A percentile compares a stretch with the other conserved stretches of the same genome.
These are phyloP conservation scores for Boletus semigastroideus DNA, from an alignment of 1,284 basidiomycete genomes.

Conservation along the genomic window DNA sequence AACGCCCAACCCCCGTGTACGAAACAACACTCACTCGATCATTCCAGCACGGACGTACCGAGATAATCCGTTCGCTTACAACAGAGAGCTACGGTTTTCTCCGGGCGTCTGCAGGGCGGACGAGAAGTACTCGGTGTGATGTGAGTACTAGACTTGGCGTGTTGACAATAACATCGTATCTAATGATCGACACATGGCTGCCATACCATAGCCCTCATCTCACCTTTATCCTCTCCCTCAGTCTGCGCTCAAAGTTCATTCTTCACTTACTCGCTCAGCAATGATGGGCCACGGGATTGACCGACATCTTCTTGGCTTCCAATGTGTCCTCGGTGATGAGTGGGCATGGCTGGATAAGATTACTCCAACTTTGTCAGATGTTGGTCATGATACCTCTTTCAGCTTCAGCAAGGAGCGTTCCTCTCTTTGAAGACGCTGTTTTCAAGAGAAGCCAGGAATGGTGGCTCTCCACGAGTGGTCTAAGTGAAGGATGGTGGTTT, in stretches of 20 bases:
- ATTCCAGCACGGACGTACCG: slow-evolving; percentile 90
- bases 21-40: slow-evolving; percentile 93
- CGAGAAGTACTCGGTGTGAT: slow-evolving; percentile 1
- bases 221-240: slow-evolving; percentile 41
- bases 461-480: slow-evolving; percentile 90
- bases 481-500: slow-evolving; percentile 87
- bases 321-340: slow-evolving; percentile 55
- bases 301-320: slow-evolving; percentile 88
- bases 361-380: not conserved
- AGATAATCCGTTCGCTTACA: slow-evolving; percentile 84
- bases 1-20: slow-evolving; percentile 86
- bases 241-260: slow-evolving; percentile 75
- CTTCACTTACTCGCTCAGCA: slow-evolving; percentile 74
- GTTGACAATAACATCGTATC: not conserved
- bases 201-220: slow-evolving; percentile 13
- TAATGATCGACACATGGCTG: not conserved
- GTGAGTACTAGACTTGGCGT: slow-evolving; percentile 13
- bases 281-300: slow-evolving; percentile 88
- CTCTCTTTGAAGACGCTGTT: slow-evolving; percentile 77
- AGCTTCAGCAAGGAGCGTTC: slow-evolving; percentile 31
- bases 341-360: slow-evolving; percentile 32
- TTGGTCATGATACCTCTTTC: slow-evolving; percentile 1
- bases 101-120: slow-evolving; percentile 20
- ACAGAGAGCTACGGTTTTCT: slow-evolving; percentile 76
- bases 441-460: slow-evolving; percentile 82